Conservation (phyloP, 495 filamentous ascomycete species). For the Penicillium alfredii region DNA sequence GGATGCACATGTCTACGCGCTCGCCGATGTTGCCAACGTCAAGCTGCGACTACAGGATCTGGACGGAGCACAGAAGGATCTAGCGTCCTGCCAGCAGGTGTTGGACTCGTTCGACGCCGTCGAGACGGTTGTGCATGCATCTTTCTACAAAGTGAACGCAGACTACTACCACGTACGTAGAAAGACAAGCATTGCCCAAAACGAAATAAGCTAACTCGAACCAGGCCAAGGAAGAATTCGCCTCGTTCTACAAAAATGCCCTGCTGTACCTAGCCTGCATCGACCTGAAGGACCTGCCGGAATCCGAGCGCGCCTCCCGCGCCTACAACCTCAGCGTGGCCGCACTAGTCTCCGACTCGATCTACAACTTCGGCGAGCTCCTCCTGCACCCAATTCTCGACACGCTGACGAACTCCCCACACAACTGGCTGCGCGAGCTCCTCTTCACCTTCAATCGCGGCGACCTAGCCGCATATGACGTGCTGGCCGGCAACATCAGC, state of each 20-base stretch:
- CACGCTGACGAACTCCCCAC: constrained; percentile 58
- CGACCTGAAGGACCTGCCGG: constrained; percentile 64
- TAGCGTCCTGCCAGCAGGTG: constrained; percentile 80
- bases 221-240: constrained; percentile 79
- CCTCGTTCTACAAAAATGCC: constrained; percentile 92
- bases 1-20: constrained; percentile 94
- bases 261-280: constrained; percentile 98
- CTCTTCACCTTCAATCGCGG: constrained; percentile 97
- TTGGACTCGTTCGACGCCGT: constrained; percentile 91
- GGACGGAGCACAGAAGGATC: constrained; percentile 71
- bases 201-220: neutral
- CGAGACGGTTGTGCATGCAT: constrained; percentile 91
- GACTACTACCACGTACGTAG: constrained; percentile 76
- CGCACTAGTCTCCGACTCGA: constrained; percentile 83
- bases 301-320: constrained; percentile 65
- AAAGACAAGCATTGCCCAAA: neutral
- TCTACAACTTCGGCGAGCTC: constrained; percentile 99
- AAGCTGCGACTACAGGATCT: constrained; percentile 71
- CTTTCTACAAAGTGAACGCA: constrained; percentile 93
- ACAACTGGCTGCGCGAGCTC: constrained; percentile 84
- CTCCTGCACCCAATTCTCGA: constrained; percentile 95
- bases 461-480: constrained; percentile 80
- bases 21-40: constrained; percentile 82
- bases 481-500: constrained; percentile 68
- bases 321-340: constrained; percentile 92